These are phyloP conservation scores for Alternaria incomplexa DNA, from an alignment of 2,329 filamentous ascomycete species.

Conservation along the genomic window DNA sequence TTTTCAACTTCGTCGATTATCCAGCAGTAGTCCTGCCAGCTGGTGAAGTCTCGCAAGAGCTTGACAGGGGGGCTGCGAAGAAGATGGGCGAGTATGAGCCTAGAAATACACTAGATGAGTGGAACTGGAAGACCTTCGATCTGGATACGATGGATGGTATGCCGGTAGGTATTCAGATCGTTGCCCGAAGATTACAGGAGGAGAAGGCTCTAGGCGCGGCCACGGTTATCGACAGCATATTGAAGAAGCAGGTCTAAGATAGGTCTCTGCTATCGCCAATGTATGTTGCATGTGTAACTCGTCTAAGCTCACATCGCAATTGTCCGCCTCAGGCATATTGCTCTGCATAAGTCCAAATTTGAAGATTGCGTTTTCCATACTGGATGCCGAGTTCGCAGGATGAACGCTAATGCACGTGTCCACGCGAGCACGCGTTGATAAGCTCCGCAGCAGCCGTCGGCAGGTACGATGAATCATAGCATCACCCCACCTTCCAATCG, in stretches of 20 bases:
- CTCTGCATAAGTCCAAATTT: background rate
- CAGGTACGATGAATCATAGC: conserved; percentile 13
- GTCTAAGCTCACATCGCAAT: background rate
- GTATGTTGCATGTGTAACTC: background rate
- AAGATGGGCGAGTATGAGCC: conserved; percentile 48
- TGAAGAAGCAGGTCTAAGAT: background rate
- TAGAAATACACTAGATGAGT: conserved; percentile 59
- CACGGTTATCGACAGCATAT: conserved; percentile 30
- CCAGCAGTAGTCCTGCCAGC: conserved; percentile 63
- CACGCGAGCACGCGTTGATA: conserved; percentile 21
- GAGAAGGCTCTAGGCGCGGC: conserved; percentile 49
- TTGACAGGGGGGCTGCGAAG: conserved; percentile 45
- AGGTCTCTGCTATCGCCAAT: background rate
- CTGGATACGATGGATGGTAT: conserved; percentile 45
- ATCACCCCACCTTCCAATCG: conserved; percentile 17
- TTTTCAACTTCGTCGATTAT: conserved; percentile 70
- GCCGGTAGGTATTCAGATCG: conserved; percentile 46
- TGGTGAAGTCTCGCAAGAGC: conserved; percentile 53
- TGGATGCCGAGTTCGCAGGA: background rate
- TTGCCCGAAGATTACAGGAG: conserved; percentile 45
- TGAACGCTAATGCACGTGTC: conserved; percentile 9
- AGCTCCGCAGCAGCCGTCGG: conserved; percentile 11
- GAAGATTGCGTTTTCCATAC: background rate
- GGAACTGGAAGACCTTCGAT: conserved; percentile 56
- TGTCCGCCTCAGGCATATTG: too few species aligned